Evolutionary conservation across 2,329 filamentous ascomycete genomes (phyloP), one percentile per base, ranked within the genome.

Genomic region (Colletotrichum incanum): DNA sequence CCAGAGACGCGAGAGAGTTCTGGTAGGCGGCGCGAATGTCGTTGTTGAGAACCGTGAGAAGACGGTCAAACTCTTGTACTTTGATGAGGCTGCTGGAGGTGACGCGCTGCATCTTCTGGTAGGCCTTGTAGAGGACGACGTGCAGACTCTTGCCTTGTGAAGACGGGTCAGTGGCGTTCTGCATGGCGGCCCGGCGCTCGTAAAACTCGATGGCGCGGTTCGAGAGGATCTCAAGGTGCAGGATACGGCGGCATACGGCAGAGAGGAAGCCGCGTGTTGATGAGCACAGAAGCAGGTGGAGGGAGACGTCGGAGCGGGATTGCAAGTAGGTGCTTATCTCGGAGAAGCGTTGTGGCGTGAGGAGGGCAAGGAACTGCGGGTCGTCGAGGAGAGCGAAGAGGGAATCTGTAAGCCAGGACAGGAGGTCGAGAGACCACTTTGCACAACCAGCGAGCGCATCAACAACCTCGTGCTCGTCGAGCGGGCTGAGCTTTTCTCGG

Each of bases 381-480:
- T 90, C 88, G 61, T 86, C 85, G 61, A 87, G 83, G 14, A 92
- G 84, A 50, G 85, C 82, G 73, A 91, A 89, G 2, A 92, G 82
- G 23, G 85, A 85, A 76, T 92, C 89, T n/a, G 85, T 84, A 14
- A 92, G 79, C 89, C 90, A 92, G 2, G 87, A 85, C 56, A 92
- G 81, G 18, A 97, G 85, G 72, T 96, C 92, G 45, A 95, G 86
- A 0, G 90, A 90, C 95, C 95, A 98, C 78, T 89, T 92, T 5
- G 93, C 90, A 66, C 94, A 93, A 28, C 94, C 93, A 6, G 92
- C 88, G 14, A 97, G 84, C 55, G 92, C 89, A 50, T 91, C 89
- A 2, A 96, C 89, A 16, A 94, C 90, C 78, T 96, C 94, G 62
- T 88, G 87, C 78, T 94, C 92, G 75, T 93, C 90, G 23, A 92